phyloP scores from a whole-genome alignment of 306 rosid genomes.

The Hippophae tibetana region DNA sequence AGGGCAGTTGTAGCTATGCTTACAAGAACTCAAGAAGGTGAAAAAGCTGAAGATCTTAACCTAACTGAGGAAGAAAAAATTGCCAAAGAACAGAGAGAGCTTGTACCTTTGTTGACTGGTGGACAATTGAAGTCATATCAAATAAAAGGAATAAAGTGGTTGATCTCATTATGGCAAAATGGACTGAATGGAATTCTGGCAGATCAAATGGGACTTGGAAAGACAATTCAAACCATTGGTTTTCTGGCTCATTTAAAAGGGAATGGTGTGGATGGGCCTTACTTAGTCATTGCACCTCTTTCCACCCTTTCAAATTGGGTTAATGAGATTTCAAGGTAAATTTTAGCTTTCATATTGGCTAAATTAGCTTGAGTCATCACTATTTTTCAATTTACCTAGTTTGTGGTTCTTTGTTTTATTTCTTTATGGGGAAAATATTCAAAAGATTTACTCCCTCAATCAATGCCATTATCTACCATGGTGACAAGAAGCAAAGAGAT shows the following conservation, averaged over 20 bases:
- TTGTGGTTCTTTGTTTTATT: constrained; percentile 3
- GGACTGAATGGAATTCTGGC: constrained; percentile 98
- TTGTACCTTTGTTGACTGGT: constrained; percentile 79
- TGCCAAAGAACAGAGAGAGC: constrained; percentile 75
- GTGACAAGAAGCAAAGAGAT: constrained; percentile 57
- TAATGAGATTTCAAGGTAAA: constrained; percentile 74
- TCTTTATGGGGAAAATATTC: neutral
- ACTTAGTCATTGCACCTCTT: constrained; percentile 82
- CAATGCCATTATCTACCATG: constrained; percentile 60
- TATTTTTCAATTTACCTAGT: constrained; percentile 5
- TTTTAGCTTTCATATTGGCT: neutral
- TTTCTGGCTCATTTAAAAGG: constrained; percentile 81
- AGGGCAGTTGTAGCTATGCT: constrained; percentile 94
- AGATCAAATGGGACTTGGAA: constrained; percentile 99
- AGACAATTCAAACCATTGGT: constrained; percentile 94
- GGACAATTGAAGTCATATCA: constrained; percentile 81
- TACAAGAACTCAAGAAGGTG: constrained; percentile 70
- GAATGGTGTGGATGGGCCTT: constrained; percentile 85
- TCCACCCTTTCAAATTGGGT: constrained; percentile 94
- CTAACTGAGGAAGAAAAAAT: constrained; percentile 58
- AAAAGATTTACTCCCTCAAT: constrained; percentile 74
- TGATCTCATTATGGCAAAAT: constrained; percentile 99
- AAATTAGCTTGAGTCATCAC: neutral
- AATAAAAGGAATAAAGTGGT: constrained; percentile 91
- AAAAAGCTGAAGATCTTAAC: constrained; percentile 40